Conservation (phyloP, 352 stramenopile species). For the Pythium phragmitis region DNA sequence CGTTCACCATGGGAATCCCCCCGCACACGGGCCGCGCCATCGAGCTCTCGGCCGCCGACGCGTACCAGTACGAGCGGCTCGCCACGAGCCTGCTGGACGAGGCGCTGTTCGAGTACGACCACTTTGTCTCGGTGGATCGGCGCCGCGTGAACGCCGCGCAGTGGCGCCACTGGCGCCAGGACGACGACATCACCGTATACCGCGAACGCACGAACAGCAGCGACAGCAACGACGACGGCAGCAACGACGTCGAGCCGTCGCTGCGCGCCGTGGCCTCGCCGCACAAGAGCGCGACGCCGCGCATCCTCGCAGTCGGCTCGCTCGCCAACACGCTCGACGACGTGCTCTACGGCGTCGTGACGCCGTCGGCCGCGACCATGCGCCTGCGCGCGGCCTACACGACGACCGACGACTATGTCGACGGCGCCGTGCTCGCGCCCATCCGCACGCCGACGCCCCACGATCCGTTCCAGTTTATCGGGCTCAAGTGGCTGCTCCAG, state of each 20-base stretch:
- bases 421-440: slow-evolving; percentile 43
- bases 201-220: slow-evolving; percentile 9
- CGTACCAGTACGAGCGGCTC: slow-evolving; percentile 24
- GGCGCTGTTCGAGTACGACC: slow-evolving; percentile 24
- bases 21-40: slow-evolving; percentile 6
- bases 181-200: slow-evolving; percentile 28
- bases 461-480: slow-evolving; percentile 52
- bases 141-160: slow-evolving; percentile 19
- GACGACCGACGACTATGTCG: slow-evolving; percentile 41
- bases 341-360: slow-evolving; percentile 58
- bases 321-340: slow-evolving; percentile 47
- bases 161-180: slow-evolving; percentile 22
- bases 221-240: background rate
- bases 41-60: slow-evolving; percentile 22
- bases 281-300: background rate
- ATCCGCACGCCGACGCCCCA: slow-evolving; percentile 34
- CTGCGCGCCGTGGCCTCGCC: background rate
- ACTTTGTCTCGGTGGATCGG: slow-evolving; percentile 20
- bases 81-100: slow-evolving; percentile 23
- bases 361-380: slow-evolving; percentile 48
- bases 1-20: slow-evolving; percentile 7
- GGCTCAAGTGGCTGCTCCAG: slow-evolving; percentile 62
- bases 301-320: slow-evolving; percentile 36
- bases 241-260: background rate
- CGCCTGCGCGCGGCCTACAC: slow-evolving; percentile 54